Evolutionary conservation across 2,329 filamentous ascomycete genomes (phyloP).

Genomic region (Aspergillus terreus): DNA sequence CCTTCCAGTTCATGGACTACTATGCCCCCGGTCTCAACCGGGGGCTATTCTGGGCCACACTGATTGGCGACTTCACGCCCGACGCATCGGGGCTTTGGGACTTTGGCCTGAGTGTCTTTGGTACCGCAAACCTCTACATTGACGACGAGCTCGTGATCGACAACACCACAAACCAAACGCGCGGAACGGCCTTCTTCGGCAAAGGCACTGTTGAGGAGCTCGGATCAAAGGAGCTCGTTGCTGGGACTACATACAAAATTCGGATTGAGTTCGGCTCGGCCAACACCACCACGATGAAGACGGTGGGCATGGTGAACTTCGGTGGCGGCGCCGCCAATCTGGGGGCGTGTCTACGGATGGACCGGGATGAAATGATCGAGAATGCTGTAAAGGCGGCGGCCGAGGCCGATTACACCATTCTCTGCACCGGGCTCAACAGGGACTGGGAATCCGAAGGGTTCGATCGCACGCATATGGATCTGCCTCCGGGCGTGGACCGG

Average conservation of each 20-base stretch:
- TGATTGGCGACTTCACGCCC: constrained; percentile 54
- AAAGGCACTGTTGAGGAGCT: constrained; percentile 59
- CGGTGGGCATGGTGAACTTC: constrained; percentile 20
- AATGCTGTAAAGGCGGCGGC: constrained; percentile 12
- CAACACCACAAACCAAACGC: constrained; percentile 56
- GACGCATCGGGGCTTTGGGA: constrained; percentile 56
- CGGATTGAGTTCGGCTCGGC: constrained; percentile 27
- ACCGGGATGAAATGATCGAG: constrained; percentile 10
- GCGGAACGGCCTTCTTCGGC: constrained; percentile 61
- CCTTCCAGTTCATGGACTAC: constrained; percentile 33
- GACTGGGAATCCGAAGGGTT: constrained; percentile 36
- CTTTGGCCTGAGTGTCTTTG: constrained; percentile 59
- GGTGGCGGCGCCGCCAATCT: constrained; percentile 23
- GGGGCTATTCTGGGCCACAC: constrained; percentile 49
- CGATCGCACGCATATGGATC: constrained; percentile 52
- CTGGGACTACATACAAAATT: constrained; percentile 29
- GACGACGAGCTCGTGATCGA: constrained; percentile 58
- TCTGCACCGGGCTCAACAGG: constrained; percentile 21
- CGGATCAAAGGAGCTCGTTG: constrained; percentile 33
- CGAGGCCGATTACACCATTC: constrained; percentile 17
- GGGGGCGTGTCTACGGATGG: constrained; percentile 20
- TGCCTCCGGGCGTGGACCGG: constrained; percentile 50
- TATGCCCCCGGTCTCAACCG: constrained; percentile 25
- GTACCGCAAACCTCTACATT: constrained; percentile 59
- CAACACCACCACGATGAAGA: constrained; percentile 23